These are phyloP conservation scores for Suillus subluteus DNA, from an alignment of 768 basidiomycete species.

Conservation along the genomic window DNA sequence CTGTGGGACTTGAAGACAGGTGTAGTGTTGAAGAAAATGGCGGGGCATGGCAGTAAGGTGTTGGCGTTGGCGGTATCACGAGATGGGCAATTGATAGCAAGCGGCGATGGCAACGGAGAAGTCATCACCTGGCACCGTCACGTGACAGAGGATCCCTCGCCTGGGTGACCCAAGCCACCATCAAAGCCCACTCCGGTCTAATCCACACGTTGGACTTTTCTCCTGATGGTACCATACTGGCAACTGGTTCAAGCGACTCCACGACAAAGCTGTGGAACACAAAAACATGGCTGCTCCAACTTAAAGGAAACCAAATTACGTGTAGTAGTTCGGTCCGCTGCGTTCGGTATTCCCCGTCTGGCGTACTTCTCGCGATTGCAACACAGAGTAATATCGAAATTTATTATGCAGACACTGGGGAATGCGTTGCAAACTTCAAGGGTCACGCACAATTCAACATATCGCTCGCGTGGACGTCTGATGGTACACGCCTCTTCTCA, in stretches of 20 bases:
- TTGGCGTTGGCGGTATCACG: background rate
- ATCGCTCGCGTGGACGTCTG: background rate
- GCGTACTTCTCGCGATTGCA: background rate
- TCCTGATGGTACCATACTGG: background rate
- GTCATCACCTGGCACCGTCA: background rate
- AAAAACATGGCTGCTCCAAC: background rate
- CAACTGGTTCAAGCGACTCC: background rate
- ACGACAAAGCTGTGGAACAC: background rate
- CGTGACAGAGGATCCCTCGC: too few relatives aligned
- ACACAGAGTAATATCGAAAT: background rate
- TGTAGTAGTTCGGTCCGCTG: background rate
- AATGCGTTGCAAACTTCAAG: background rate
- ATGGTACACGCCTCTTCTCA: background rate
- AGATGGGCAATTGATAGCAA: constrained; percentile 2
- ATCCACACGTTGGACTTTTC: background rate
- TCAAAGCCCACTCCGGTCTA: background rate
- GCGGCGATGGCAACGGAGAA: background rate
- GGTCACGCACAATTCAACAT: background rate
- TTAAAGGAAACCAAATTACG: too few relatives aligned
- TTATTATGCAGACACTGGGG: background rate
- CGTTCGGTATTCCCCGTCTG: background rate
- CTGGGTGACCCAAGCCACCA: too few relatives aligned
- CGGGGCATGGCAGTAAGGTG: background rate
- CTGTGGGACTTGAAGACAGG: constrained; percentile 8
- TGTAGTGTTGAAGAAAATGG: background rate